Percentiles rank a stretch among this genome's conserved stretches.
Evolutionary conservation across 2,329 filamentous ascomycete genomes (phyloP).

Genomic region (Neopestalotiopsis clavispora): DNA sequence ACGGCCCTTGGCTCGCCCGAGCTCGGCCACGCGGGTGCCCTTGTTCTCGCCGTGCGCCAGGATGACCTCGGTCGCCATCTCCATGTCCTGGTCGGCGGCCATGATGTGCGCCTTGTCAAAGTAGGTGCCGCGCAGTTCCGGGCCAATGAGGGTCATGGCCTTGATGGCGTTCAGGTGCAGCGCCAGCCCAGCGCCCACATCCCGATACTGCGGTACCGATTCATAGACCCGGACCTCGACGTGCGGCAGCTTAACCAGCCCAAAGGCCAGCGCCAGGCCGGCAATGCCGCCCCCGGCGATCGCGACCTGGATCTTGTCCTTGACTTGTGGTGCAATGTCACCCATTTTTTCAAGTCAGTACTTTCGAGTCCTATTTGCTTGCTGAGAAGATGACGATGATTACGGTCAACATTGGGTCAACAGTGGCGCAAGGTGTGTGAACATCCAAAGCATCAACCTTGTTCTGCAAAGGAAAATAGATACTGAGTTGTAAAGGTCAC

Average conservation of each 20-base stretch:
- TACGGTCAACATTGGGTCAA: not conserved
- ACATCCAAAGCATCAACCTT: not conserved
- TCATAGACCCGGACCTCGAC: slow-evolving; percentile 44
- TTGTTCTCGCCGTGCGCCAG: slow-evolving; percentile 31
- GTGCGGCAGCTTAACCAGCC: slow-evolving; percentile 37
- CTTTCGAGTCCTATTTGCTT: not conserved
- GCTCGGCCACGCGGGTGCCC: slow-evolving; percentile 33
- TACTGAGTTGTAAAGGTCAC: not conserved
- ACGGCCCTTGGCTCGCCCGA: slow-evolving; percentile 37
- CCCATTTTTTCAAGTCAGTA: not conserved
- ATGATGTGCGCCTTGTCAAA: slow-evolving; percentile 34
- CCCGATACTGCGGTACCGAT: slow-evolving; percentile 33
- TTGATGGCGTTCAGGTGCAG: slow-evolving; percentile 43
- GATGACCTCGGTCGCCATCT: slow-evolving; percentile 39
- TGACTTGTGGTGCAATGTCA: slow-evolving; percentile 4
- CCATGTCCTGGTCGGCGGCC: slow-evolving; percentile 35
- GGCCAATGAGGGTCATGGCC: slow-evolving; percentile 40
- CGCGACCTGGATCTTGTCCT: slow-evolving; percentile 26
- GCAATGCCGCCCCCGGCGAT: slow-evolving; percentile 39
- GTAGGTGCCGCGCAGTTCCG: slow-evolving; percentile 37
- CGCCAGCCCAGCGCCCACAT: slow-evolving; percentile 44
- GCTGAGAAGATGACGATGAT: not conserved
- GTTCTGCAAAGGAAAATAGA: not conserved
- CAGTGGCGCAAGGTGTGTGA: not conserved
- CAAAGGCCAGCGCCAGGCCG: slow-evolving; percentile 41